Evolutionary conservation across 495 filamentous ascomycete genomes (phyloP).

Genomic region (Xylaria grammica): DNA sequence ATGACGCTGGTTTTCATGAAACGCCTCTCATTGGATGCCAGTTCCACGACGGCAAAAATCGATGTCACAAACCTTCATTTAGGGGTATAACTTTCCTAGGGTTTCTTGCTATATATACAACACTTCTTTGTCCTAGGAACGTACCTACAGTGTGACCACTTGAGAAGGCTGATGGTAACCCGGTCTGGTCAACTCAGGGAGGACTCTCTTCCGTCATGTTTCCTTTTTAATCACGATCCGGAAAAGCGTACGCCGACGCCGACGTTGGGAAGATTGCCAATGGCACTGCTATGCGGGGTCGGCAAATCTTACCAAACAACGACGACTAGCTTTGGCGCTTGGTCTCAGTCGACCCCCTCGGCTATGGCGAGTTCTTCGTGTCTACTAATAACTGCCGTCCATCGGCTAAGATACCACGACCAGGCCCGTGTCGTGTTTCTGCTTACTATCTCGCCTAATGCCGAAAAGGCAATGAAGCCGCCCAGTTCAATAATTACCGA

Average conservation of each 20-base stretch:
- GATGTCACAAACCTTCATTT: too few relatives aligned
- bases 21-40: not conserved
- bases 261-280: not conserved
- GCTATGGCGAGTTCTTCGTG: slow-evolving; percentile 11
- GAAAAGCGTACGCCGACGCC: not conserved
- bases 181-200: slow-evolving; percentile 17
- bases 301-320: not conserved
- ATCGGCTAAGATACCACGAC: not conserved
- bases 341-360: slow-evolving; percentile 18
- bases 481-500: too few relatives aligned
- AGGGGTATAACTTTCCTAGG: not conserved
- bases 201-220: slow-evolving; percentile 4
- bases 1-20: not conserved
- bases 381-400: not conserved
- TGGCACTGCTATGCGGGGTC: not conserved
- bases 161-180: not conserved
- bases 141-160: slow-evolving; percentile 20
- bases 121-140: too few relatives aligned
- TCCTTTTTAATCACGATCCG: too few relatives aligned
- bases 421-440: too few relatives aligned
- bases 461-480: too few relatives aligned
- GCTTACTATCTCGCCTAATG: too few relatives aligned
- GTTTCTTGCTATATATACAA: too few relatives aligned
- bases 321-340: slow-evolving; percentile 13
- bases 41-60: not conserved